Evolutionary conservation across 2,329 filamentous ascomycete genomes (phyloP).

Genomic region (Trichoderma guizhouense): DNA sequence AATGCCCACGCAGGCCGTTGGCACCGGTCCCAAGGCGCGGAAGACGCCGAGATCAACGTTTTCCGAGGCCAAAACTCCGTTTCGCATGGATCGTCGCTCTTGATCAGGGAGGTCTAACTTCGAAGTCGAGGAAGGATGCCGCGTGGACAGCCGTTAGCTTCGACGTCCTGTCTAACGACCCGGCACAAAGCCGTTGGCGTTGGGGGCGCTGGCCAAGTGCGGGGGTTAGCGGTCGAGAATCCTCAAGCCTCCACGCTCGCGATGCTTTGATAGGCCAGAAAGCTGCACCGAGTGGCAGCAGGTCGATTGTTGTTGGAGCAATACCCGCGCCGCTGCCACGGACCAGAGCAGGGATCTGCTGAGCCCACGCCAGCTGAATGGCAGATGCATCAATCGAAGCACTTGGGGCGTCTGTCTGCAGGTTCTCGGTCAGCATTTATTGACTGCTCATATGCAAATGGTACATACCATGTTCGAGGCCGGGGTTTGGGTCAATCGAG

Average conservation of each 20-base stretch:
- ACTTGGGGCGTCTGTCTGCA: not conserved
- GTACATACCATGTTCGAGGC: not conserved
- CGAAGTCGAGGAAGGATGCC: slow-evolving; percentile 8
- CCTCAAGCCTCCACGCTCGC: not conserved
- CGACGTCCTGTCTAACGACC: not conserved
- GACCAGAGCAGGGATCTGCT: not conserved
- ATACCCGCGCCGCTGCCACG: not conserved
- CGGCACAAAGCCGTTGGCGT: not conserved
- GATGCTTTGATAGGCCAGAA: not conserved
- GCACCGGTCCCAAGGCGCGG: not conserved
- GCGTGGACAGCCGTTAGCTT: slow-evolving; percentile 12
- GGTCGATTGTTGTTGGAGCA: not conserved
- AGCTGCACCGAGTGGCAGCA: not conserved
- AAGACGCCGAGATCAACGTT: not conserved
- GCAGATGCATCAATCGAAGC: not conserved
- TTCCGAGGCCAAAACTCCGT: slow-evolving; percentile 6
- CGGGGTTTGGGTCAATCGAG: not conserved
- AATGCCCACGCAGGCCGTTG: not conserved
- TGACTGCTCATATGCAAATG: not conserved
- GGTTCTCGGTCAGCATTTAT: not conserved
- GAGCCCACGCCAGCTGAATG: slow-evolving; percentile 7
- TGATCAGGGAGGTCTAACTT: slow-evolving; percentile 11
- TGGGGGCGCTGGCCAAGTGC: slow-evolving; percentile 12
- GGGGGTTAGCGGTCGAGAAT: slow-evolving; percentile 17
- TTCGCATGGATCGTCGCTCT: slow-evolving; percentile 10